Conservation (phyloP, 176 grass and related monocot genomes). For the Zea luxurians region DNA sequence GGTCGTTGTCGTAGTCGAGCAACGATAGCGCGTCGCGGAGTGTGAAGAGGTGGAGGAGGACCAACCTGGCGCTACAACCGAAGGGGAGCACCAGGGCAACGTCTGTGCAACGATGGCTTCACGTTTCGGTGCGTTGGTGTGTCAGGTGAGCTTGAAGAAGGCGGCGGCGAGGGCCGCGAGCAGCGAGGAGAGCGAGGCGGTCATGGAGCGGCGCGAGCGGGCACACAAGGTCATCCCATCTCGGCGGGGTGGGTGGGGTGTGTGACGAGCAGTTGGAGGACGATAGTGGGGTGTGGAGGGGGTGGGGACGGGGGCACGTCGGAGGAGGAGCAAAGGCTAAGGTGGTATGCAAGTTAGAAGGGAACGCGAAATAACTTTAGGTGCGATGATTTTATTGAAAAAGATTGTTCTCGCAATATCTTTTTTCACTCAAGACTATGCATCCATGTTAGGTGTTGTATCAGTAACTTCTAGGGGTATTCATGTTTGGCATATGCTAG, state of each 20-base stretch:
- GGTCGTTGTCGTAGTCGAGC: no score
- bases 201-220: slow-evolving; percentile 61
- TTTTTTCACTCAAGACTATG: no score
- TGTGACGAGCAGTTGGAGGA: slow-evolving; percentile 59
- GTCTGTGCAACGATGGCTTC: slow-evolving; percentile 45
- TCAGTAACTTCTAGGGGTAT: no score
- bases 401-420: no score
- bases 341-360: no score
- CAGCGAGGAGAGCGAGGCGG: slow-evolving; percentile 56
- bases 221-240: slow-evolving; percentile 49
- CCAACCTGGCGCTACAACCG: slow-evolving; percentile 40
- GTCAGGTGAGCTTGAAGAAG: slow-evolving; percentile 77
- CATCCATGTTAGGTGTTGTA: no score
- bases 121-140: slow-evolving; percentile 42
- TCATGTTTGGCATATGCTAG: no score
- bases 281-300: slow-evolving; percentile 30
- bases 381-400: no score
- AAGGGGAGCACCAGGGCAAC: slow-evolving; percentile 58
- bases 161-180: slow-evolving; percentile 61
- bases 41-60: neutral
- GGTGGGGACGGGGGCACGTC: slow-evolving; percentile 8
- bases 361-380: no score
- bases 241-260: slow-evolving; percentile 53
- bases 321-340: no score
- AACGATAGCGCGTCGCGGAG: no score